Conservation (phyloP, 139 green algal species). For the Mesostigma viride region DNA sequence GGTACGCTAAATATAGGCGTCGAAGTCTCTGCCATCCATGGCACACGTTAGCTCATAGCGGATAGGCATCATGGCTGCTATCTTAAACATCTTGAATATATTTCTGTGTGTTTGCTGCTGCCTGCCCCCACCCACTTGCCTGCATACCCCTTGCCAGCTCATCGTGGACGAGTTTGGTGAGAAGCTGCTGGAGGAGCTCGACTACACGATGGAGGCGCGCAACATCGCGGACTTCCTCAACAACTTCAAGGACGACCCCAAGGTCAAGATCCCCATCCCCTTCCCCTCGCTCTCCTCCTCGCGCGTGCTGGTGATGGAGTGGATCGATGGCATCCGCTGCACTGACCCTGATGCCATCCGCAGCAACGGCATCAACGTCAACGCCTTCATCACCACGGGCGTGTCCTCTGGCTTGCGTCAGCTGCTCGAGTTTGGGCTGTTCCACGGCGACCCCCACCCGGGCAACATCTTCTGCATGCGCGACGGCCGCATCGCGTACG, state of each 20-base stretch:
- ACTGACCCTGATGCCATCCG: slow-evolving; percentile 52
- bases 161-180: slow-evolving; percentile 99
- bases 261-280: slow-evolving; percentile 95
- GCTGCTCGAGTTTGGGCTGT: slow-evolving; percentile 97
- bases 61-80: no score
- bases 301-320: slow-evolving; percentile 91
- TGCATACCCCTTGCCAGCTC: no score
- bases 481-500: slow-evolving; percentile 96
- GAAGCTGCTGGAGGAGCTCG: slow-evolving; percentile 97
- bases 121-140: no score
- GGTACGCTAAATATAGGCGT: no score
- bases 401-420: slow-evolving; percentile 87
- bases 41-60: no score
- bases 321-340: slow-evolving; percentile 94
- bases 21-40: no score
- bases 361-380: slow-evolving; percentile 51
- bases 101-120: no score
- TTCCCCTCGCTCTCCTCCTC: slow-evolving; percentile 60
- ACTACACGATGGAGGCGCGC: slow-evolving; percentile 78
- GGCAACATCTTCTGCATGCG: slow-evolving; percentile 92
- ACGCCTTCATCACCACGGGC: slow-evolving; percentile 79
- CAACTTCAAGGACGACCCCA: slow-evolving; percentile 83
- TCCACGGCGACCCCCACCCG: slow-evolving; percentile 84
- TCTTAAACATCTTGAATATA: no score
- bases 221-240: slow-evolving; percentile 89